phyloP scores from a whole-genome alignment of 2,329 filamentous ascomycete species.

The Pyrenophora graminea region DNA sequence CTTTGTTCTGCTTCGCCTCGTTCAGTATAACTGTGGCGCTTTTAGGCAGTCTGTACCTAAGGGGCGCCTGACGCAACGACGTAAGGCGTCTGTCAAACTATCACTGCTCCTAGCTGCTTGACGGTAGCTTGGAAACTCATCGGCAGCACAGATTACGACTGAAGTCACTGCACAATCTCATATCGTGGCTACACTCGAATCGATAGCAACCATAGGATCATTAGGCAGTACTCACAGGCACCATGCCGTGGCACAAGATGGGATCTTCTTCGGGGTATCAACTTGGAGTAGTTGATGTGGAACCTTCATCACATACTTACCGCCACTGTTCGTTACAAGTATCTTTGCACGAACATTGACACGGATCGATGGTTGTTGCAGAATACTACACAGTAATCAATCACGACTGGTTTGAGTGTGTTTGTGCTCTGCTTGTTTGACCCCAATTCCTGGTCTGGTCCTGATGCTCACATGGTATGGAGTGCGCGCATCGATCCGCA shows the following conservation, averaged over 20 bases:
- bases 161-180: not conserved
- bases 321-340: conserved; percentile 16
- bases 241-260: conserved; percentile 1
- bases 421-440: not conserved
- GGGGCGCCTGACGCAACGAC: conserved; percentile 8
- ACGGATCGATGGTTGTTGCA: conserved; percentile 1
- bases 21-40: conserved; percentile 25
- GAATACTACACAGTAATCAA: conserved; percentile 5
- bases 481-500: conserved; percentile 13
- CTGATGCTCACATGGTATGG: conserved; percentile 8
- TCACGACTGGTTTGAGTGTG: not conserved
- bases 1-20: conserved; percentile 4
- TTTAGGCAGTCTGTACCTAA: conserved; percentile 13
- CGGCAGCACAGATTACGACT: conserved; percentile 7
- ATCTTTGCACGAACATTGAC: conserved; percentile 13
- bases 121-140: conserved; percentile 1
- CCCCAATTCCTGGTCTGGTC: conserved; percentile 6
- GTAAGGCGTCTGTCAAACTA: conserved; percentile 22
- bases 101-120: conserved; percentile 3
- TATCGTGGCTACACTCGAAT: not conserved
- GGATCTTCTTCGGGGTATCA: not conserved
- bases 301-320: conserved; percentile 18
- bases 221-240: not conserved
- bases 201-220: not conserved
- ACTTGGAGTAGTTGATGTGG: not conserved